Evolutionary conservation across 2,329 filamentous ascomycete species (phyloP).

Genomic region (Colletotrichum orbiculare): DNA sequence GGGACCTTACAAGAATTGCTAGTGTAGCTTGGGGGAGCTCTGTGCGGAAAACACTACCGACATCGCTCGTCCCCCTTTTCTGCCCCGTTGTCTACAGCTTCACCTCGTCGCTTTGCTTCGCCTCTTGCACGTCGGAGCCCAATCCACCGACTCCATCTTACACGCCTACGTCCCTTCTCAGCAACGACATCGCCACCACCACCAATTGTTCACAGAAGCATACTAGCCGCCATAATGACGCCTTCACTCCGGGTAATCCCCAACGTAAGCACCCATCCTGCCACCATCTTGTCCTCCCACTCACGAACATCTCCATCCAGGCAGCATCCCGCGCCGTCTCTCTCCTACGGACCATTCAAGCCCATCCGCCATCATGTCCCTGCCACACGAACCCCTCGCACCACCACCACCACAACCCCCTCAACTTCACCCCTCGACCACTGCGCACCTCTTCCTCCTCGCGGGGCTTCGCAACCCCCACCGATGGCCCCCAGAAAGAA

Average conservation of each 20-base stretch:
- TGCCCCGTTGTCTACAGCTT: constrained; percentile 1
- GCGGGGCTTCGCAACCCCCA: constrained; percentile 73
- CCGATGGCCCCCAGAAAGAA: constrained; percentile 76
- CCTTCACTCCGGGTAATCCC: constrained; percentile 43
- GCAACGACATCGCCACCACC: background rate
- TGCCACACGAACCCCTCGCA: constrained; percentile 91
- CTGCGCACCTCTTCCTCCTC: constrained; percentile 42
- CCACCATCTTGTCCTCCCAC: background rate
- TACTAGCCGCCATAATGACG: constrained; percentile 27
- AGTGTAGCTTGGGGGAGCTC: constrained; percentile 6
- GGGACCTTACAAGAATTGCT: background rate
- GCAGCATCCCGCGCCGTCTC: constrained; percentile 73
- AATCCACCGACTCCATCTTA: background rate
- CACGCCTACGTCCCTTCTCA: background rate
- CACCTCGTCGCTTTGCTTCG: constrained; percentile 9
- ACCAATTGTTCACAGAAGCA: background rate
- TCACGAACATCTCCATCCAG: constrained; percentile 46
- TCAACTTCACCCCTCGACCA: constrained; percentile 63
- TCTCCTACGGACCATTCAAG: constrained; percentile 88
- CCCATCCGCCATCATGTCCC: constrained; percentile 87
- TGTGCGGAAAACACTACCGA: constrained; percentile 34
- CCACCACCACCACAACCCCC: constrained; percentile 73
- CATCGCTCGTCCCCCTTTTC: constrained; percentile 21
- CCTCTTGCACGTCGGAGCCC: background rate
- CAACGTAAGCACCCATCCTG: constrained; percentile 39